Evolutionary conservation across 371 early-diverging fungal genomes (phyloP).

Genomic region (Rhizomucor pusillus): DNA sequence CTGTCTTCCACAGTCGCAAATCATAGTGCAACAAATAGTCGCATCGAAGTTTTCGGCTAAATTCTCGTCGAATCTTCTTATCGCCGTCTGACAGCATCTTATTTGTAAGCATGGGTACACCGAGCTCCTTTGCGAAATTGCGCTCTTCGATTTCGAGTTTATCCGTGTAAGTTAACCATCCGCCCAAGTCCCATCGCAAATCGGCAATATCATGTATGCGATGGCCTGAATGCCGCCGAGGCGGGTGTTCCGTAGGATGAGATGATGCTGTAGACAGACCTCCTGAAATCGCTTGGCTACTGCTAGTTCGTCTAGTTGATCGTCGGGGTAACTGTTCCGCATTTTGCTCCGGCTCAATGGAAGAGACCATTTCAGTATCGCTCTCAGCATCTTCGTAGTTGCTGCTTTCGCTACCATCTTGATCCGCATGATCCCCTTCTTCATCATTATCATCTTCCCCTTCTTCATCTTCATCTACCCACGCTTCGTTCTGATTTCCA

Average conservation of each 20-base stretch:
- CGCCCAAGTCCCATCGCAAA: constrained; percentile 30
- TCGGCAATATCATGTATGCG: constrained; percentile 30
- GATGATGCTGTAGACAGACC: constrained; percentile 1
- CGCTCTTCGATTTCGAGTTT: constrained; percentile 28
- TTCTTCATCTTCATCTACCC: constrained; percentile 11
- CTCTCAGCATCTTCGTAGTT: constrained; percentile 3
- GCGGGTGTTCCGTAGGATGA: neutral
- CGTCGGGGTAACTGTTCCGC: constrained; percentile 7
- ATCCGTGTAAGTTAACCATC: constrained; percentile 30
- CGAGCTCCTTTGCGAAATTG: constrained; percentile 20
- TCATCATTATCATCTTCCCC: constrained; percentile 12
- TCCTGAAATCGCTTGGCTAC: neutral
- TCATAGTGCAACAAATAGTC: constrained; percentile 86
- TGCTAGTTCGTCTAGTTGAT: neutral
- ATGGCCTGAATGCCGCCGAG: constrained; percentile 14
- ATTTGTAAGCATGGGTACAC: constrained; percentile 15
- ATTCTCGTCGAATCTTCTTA: constrained; percentile 27
- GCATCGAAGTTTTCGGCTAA: constrained; percentile 57
- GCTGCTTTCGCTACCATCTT: constrained; percentile 5
- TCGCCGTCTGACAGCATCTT: constrained; percentile 11
- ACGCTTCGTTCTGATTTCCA: constrained; percentile 11
- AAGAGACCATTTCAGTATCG: constrained; percentile 5
- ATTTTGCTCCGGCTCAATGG: neutral
- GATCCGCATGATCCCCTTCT: constrained; percentile 9
- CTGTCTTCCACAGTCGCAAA: constrained; percentile 85